Conservation (phyloP, 352 stramenopile species). For the Pilasporangium apinafurcum region DNA sequence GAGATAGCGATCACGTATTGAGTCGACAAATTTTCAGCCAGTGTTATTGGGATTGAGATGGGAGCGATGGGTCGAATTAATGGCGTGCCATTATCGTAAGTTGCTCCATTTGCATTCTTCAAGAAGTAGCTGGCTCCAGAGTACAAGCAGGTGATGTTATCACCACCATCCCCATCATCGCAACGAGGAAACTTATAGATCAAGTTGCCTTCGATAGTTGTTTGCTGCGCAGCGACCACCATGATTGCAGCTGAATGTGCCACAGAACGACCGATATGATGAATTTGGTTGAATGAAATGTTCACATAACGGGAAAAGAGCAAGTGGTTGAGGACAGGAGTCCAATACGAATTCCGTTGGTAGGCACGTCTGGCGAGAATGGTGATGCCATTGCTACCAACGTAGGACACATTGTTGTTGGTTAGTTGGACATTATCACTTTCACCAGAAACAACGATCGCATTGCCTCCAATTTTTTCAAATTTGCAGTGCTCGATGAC, state of each 20-base stretch:
- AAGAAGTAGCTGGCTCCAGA: constrained; percentile 25
- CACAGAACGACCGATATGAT: constrained; percentile 51
- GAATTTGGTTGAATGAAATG: constrained; percentile 70
- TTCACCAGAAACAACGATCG: constrained; percentile 55
- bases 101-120: constrained; percentile 34
- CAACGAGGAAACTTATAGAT: constrained; percentile 36
- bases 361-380: constrained; percentile 26
- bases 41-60: constrained; percentile 11
- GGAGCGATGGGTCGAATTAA: constrained; percentile 22
- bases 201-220: constrained; percentile 46
- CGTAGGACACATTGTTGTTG: constrained; percentile 70
- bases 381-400: constrained; percentile 43
- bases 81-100: constrained; percentile 11
- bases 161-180: no score
- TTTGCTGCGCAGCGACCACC: constrained; percentile 38
- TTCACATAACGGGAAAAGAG: constrained; percentile 34
- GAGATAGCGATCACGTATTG: constrained; percentile 31
- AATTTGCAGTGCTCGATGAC: constrained; percentile 56
- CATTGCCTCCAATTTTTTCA: constrained; percentile 64
- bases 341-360: constrained; percentile 27
- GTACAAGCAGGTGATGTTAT: no score
- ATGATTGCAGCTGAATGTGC: constrained; percentile 50
- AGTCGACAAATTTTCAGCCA: constrained; percentile 20
- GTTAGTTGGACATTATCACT: constrained; percentile 38
- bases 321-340: constrained; percentile 25